Percentiles rank a stretch among this genome's conserved stretches.
Evolutionary conservation across 129 eudicot species (phyloP).

Genomic region (Erigeron canadensis): DNA sequence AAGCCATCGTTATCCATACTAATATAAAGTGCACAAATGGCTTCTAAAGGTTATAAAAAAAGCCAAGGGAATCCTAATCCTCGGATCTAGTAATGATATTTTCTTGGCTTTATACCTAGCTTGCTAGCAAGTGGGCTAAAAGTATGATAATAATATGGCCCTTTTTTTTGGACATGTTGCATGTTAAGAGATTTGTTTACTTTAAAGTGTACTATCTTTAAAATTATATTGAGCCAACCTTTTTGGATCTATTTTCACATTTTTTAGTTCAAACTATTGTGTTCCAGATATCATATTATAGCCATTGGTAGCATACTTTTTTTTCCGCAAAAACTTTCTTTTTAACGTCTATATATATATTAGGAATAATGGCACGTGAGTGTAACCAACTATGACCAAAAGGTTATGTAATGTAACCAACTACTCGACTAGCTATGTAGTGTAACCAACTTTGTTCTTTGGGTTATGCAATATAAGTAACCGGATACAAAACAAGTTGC

Average conservation of each 20-base stretch:
- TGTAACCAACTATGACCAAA: too few species aligned
- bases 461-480: too few species aligned
- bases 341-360: too few species aligned
- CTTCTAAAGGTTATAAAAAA: constrained; percentile 9
- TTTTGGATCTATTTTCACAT: constrained; percentile 15
- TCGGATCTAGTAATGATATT: constrained; percentile 28
- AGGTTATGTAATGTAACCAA: too few species aligned
- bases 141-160: constrained; percentile 29
- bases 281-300: neutral
- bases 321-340: too few species aligned
- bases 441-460: too few species aligned
- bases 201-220: constrained; percentile 23
- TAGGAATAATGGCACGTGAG: too few species aligned
- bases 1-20: constrained; percentile 7
- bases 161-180: constrained; percentile 38
- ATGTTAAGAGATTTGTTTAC: constrained; percentile 33
- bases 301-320: constrained; percentile 10
- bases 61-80: constrained; percentile 16
- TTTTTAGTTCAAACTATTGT: constrained; percentile 17
- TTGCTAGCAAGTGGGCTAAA: constrained; percentile 34
- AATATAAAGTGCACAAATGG: constrained; percentile 20
- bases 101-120: constrained; percentile 27
- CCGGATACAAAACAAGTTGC: too few species aligned
- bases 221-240: constrained; percentile 14
- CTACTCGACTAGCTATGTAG: too few species aligned